These are phyloP conservation scores for Pezicula carpinea DNA, from an alignment of 2,329 filamentous ascomycete species.

Conservation along the genomic window DNA sequence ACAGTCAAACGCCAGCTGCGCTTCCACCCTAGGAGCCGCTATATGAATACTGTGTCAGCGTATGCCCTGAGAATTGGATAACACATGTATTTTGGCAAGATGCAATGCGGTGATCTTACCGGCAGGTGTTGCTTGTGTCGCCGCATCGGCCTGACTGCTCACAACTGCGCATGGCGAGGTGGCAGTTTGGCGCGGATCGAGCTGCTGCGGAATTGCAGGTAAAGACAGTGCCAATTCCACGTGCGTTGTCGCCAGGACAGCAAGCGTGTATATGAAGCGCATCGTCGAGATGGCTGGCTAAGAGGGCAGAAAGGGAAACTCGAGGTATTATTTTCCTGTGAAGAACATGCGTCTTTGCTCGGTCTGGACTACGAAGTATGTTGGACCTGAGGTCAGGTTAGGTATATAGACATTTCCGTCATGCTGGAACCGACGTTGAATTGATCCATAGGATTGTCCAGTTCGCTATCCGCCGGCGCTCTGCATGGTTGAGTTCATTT, in stretches of 20 bases:
- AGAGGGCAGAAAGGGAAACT: too few relatives aligned
- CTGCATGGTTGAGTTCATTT: too few relatives aligned
- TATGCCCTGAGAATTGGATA: not conserved
- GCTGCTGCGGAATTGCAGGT: not conserved
- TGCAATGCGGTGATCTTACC: not conserved
- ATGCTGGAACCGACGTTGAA: too few relatives aligned
- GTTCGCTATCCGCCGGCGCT: too few relatives aligned
- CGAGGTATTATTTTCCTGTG: too few relatives aligned
- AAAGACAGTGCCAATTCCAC: not conserved
- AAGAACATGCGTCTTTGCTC: too few relatives aligned
- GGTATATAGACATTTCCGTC: too few relatives aligned
- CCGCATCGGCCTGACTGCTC: not conserved
- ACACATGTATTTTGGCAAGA: not conserved
- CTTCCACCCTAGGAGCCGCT: conserved; percentile 31
- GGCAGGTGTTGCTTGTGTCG: not conserved
- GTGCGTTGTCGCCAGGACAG: not conserved
- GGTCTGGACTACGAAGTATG: too few relatives aligned
- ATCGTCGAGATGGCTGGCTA: not conserved
- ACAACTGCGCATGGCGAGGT: not conserved
- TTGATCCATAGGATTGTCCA: too few relatives aligned
- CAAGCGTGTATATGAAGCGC: not conserved
- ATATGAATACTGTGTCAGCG: not conserved
- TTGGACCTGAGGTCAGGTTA: too few relatives aligned
- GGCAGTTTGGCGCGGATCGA: not conserved
- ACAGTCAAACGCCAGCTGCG: conserved; percentile 35